Percentiles rank a stretch among this genome's conserved stretches.
Conservation (phyloP, 140 eudicot genomes). For the Oenanthe javanica region DNA sequence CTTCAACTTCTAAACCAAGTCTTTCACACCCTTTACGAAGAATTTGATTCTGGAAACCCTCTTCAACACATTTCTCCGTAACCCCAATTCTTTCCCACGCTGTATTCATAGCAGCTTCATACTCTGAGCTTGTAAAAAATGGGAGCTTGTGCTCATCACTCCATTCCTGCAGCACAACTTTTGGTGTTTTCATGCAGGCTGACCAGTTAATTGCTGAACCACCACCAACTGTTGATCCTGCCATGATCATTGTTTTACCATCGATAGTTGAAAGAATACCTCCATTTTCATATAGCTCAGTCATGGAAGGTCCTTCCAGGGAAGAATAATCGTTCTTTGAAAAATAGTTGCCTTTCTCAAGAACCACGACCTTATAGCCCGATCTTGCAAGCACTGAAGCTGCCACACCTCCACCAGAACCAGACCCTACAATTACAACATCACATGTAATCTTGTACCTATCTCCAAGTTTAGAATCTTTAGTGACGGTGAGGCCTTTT, state of each 20-base stretch:
- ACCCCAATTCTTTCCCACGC: not conserved
- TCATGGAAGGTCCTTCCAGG: conserved; percentile 2
- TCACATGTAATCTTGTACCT: conserved; percentile 57
- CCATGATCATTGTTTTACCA: conserved; percentile 1
- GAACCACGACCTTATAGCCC: not conserved
- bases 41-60: conserved; percentile 5
- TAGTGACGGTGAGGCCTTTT: conserved; percentile 54
- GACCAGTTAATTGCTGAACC: conserved; percentile 8
- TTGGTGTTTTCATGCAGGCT: conserved; percentile 8
- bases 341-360: conserved; percentile 3
- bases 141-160: not conserved
- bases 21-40: not conserved
- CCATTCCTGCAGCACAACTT: conserved; percentile 6
- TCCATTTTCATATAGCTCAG: conserved; percentile 2
- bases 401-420: conserved; percentile 72
- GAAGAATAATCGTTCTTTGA: not conserved
- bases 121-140: not conserved
- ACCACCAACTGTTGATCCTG: conserved; percentile 13
- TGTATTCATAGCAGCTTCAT: not conserved
- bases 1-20: conserved; percentile 1
- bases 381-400: conserved; percentile 7
- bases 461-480: conserved; percentile 27
- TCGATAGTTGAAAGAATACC: conserved; percentile 1
- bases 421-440: conserved; percentile 88
- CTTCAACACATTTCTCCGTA: conserved; percentile 1